Conservation (phyloP, 2,329 filamentous ascomycete genomes). For the Mycocentrospora acerina region DNA sequence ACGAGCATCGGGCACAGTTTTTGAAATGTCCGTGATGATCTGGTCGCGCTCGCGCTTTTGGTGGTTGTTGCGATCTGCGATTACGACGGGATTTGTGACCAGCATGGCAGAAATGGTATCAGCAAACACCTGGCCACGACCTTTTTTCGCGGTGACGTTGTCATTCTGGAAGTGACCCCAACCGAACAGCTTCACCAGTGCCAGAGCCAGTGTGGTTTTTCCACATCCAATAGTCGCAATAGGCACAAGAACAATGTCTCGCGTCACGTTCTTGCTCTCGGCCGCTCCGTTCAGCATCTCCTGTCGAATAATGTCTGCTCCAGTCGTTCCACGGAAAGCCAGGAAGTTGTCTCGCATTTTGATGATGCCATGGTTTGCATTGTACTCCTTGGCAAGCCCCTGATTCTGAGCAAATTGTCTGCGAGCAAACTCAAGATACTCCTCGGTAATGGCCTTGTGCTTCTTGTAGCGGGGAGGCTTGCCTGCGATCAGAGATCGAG, state of each 20-base stretch:
- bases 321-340: constrained; percentile 77
- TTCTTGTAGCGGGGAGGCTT: constrained; percentile 78
- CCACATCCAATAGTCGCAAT: constrained; percentile 94
- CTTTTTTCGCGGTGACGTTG: constrained; percentile 78
- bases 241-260: constrained; percentile 80
- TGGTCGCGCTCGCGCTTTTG: constrained; percentile 85
- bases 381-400: constrained; percentile 69
- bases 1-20: constrained; percentile 62
- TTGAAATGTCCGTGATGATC: constrained; percentile 74
- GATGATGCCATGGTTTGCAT: constrained; percentile 93
- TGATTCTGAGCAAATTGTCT: constrained; percentile 70
- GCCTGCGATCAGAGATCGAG: constrained; percentile 80
- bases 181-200: constrained; percentile 76
- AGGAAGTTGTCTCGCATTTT: constrained; percentile 85
- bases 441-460: constrained; percentile 83
- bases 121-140: constrained; percentile 76
- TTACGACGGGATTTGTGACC: constrained; percentile 67
- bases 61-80: constrained; percentile 94
- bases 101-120: constrained; percentile 68
- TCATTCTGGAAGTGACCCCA: constrained; percentile 98
- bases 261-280: constrained; percentile 56
- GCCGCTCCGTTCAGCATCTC: constrained; percentile 61
- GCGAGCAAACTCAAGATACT: constrained; percentile 83
- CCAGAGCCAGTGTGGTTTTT: constrained; percentile 89
- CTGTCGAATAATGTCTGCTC: constrained; percentile 80